These are phyloP conservation scores for Acanthamoeba culbertsoni DNA, from an alignment of 208 protist genomes.

Conservation along the genomic window DNA sequence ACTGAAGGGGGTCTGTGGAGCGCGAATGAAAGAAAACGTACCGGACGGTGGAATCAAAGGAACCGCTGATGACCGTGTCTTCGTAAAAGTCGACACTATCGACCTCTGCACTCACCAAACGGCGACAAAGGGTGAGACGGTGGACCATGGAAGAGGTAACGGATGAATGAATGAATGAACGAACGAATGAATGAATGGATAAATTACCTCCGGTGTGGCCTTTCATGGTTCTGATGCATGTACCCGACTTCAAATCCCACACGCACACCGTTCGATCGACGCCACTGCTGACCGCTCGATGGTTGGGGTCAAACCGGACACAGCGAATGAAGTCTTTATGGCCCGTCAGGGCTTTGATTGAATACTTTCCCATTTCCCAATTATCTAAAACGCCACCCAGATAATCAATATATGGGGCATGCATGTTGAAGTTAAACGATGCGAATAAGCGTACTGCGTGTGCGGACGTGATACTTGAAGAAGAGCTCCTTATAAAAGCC, in stretches of 20 bases:
- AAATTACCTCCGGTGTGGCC: neutral
- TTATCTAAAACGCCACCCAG: neutral
- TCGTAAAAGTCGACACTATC: slow-evolving; percentile 15
- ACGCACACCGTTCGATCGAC: slow-evolving; percentile 30
- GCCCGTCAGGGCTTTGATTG: neutral
- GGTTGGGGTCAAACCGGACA: neutral
- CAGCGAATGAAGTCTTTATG: slow-evolving; percentile 19
- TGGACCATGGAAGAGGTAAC: too few relatives aligned
- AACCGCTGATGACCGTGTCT: slow-evolving; percentile 11
- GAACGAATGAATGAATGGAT: neutral
- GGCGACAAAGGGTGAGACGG: neutral
- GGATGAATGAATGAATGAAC: neutral
- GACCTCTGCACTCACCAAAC: neutral
- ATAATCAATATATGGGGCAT: neutral
- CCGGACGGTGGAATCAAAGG: slow-evolving; percentile 12
- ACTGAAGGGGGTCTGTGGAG: too few relatives aligned
- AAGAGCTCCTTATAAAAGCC: neutral
- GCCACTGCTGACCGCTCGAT: slow-evolving; percentile 3
- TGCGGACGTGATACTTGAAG: slow-evolving; percentile 1
- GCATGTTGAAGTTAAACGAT: neutral
- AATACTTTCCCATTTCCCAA: slow-evolving; percentile 10
- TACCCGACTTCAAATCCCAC: slow-evolving; percentile 18
- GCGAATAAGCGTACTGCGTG: neutral
- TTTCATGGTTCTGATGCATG: neutral
- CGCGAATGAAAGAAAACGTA: too few relatives aligned